Percentiles rank a stretch among this genome's conserved stretches.
Conservation (phyloP, 345 rosid genomes). For the Citrus australasica region DNA sequence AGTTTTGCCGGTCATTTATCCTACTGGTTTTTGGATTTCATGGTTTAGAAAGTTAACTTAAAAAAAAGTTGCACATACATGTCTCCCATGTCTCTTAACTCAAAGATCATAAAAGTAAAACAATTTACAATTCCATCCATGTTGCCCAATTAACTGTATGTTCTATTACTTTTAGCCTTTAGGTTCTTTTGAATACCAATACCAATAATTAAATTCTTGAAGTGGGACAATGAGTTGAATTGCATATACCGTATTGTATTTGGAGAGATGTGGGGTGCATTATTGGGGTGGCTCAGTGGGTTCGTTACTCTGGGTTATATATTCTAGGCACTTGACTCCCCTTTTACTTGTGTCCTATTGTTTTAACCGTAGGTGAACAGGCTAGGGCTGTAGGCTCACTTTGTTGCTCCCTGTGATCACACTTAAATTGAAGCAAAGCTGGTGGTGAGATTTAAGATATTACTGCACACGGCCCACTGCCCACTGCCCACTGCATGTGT, state of each 20-base stretch:
- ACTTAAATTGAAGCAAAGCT: not conserved
- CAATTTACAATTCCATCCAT: too few relatives aligned
- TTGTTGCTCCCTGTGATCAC: not conserved
- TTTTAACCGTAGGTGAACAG: not conserved
- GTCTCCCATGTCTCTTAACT: not conserved
- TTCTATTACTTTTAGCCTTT: not conserved
- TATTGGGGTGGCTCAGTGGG: slow-evolving; percentile 3
- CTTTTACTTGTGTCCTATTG: not conserved
- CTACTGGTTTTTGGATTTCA: not conserved
- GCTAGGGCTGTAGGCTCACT: not conserved
- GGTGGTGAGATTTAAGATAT: not conserved
- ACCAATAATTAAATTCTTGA: not conserved
- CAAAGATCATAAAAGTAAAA: too few relatives aligned
- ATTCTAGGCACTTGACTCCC: not conserved
- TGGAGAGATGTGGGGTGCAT: not conserved
- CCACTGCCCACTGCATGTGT: not conserved
- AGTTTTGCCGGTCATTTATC: slow-evolving; percentile 11
- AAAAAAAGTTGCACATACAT: not conserved
- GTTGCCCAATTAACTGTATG: not conserved
- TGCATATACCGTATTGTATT: not conserved
- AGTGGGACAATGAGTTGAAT: not conserved
- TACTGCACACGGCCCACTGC: not conserved
- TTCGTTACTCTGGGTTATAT: slow-evolving; percentile 12
- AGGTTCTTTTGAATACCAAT: too few relatives aligned
- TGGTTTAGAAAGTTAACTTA: not conserved